Conservation (phyloP, 345 rosid genomes). For the Raphanus raphanistrum region DNA sequence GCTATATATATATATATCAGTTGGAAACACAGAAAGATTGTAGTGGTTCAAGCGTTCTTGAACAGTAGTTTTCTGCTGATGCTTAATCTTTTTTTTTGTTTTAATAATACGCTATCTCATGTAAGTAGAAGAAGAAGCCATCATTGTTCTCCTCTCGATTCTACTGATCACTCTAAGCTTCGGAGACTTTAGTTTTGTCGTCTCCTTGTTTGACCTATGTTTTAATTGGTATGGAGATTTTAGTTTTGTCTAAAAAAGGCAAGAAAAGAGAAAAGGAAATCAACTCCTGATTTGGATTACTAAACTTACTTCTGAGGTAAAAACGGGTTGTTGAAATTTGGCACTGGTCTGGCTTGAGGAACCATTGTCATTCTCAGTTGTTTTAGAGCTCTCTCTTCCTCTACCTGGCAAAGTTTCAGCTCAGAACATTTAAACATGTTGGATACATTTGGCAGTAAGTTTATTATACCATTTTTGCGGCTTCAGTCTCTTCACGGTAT, state of each 20-base stretch:
- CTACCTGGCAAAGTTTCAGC: neutral
- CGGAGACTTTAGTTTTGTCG: constrained; percentile 67
- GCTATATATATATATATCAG: neutral
- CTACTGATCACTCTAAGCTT: constrained; percentile 36
- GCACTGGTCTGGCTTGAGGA: constrained; percentile 73
- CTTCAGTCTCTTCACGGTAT: constrained; percentile 17
- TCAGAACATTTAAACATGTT: neutral
- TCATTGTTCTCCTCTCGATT: constrained; percentile 8
- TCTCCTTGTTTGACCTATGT: constrained; percentile 33
- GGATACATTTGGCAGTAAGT: neutral
- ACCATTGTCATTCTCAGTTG: constrained; percentile 80
- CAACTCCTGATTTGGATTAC: constrained; percentile 5
- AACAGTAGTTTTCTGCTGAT: neutral
- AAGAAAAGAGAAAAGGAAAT: neutral
- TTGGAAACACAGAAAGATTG: neutral
- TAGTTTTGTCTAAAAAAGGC: neutral
- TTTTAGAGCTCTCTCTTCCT: constrained; percentile 37
- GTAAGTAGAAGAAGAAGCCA: constrained; percentile 11
- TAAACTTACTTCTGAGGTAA: constrained; percentile 50
- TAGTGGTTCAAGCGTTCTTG: neutral
- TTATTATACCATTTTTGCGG: neutral
- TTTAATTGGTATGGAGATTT: neutral
- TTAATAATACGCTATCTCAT: neutral
- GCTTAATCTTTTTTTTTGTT: neutral
- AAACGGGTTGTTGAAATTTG: constrained; percentile 71